Evolutionary conservation across 441 rosid species (phyloP).

Genomic region (Isatis lusitanica): DNA sequence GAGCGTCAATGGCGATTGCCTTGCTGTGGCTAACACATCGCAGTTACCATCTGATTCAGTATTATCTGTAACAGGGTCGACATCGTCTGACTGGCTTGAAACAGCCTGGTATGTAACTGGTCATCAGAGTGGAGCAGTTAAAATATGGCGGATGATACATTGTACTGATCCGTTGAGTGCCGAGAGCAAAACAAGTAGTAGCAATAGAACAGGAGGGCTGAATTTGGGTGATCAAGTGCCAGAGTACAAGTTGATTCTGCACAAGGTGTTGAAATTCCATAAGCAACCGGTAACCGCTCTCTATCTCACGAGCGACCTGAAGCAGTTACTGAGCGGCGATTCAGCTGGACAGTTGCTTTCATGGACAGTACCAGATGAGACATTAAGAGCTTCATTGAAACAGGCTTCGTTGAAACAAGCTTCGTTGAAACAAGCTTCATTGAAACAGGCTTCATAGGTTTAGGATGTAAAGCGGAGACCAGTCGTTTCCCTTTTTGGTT

Average conservation of each 20-base stretch:
- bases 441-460: slow-evolving; percentile 28
- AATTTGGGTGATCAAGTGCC: slow-evolving; percentile 66
- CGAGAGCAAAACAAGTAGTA: slow-evolving; percentile 50
- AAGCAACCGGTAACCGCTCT: slow-evolving; percentile 92
- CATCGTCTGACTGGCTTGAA: slow-evolving; percentile 93
- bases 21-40: slow-evolving; percentile 88
- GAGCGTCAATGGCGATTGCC: slow-evolving; percentile 99
- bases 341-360: slow-evolving; percentile 82
- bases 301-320: slow-evolving; percentile 71
- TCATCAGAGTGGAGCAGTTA: slow-evolving; percentile 98
- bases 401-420: slow-evolving; percentile 43
- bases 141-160: slow-evolving; percentile 97
- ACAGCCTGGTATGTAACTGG: slow-evolving; percentile 96
- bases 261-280: slow-evolving; percentile 84
- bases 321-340: slow-evolving; percentile 96
- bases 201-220: slow-evolving; percentile 52
- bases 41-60: slow-evolving; percentile 97
- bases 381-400: slow-evolving; percentile 59
- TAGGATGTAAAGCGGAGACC: slow-evolving; percentile 26
- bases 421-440: slow-evolving; percentile 31
- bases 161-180: slow-evolving; percentile 56
- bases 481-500: slow-evolving; percentile 31
- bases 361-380: slow-evolving; percentile 88
- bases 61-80: slow-evolving; percentile 81
- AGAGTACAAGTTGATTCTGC: slow-evolving; percentile 86